These are phyloP conservation scores for Eucalyptus sp. DNA, from an alignment of 345 rosid genomes.

Conservation along the genomic window DNA sequence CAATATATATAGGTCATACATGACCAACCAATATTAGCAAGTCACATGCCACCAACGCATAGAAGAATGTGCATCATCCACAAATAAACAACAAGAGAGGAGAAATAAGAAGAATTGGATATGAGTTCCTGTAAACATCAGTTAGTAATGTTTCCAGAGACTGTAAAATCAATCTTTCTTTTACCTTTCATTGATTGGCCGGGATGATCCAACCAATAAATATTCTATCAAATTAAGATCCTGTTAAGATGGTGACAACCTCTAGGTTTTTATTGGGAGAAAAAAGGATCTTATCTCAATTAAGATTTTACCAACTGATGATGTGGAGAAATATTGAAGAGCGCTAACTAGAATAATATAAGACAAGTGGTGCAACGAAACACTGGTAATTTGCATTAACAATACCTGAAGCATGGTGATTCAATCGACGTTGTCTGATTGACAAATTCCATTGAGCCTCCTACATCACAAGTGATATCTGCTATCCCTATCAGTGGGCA, in stretches of 20 bases:
- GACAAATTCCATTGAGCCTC: slow-evolving; percentile 83
- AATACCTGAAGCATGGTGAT: slow-evolving; percentile 82
- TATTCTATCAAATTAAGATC: not conserved
- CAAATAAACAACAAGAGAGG: not conserved
- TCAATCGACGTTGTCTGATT: slow-evolving; percentile 62
- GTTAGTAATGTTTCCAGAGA: not conserved
- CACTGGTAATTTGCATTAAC: not conserved
- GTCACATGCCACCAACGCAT: not conserved
- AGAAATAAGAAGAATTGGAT: not conserved
- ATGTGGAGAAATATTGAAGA: not conserved
- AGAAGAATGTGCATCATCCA: not conserved
- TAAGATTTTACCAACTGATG: not conserved
- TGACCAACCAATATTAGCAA: not conserved
- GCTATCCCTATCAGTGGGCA: slow-evolving; percentile 82
- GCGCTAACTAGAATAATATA: not conserved
- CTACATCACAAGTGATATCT: slow-evolving; percentile 86
- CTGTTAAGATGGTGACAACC: not conserved
- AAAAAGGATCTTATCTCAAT: not conserved
- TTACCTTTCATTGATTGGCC: not conserved
- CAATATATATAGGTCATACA: not conserved
- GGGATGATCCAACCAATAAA: not conserved
- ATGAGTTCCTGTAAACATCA: not conserved
- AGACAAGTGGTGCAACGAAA: not conserved
- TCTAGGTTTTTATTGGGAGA: not conserved
- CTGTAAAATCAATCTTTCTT: not conserved